These are phyloP conservation scores for Omphalotus olearius DNA, from an alignment of 1,284 basidiomycete species.

Conservation along the genomic window DNA sequence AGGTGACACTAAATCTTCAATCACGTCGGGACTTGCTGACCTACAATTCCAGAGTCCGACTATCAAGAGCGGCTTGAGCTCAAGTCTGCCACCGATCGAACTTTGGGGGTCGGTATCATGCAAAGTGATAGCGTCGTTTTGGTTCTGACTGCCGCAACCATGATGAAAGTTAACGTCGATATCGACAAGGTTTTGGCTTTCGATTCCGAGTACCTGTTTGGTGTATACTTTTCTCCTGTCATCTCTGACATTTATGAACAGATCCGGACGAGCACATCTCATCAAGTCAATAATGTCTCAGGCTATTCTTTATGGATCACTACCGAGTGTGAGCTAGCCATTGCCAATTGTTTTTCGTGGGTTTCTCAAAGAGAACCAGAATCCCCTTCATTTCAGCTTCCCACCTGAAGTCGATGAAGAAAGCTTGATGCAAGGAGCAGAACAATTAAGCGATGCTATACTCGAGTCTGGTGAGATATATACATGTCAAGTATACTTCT, in stretches of 20 bases:
- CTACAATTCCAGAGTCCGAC: conserved; percentile 48
- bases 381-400: conserved; percentile 83
- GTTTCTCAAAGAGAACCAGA: conserved; percentile 35
- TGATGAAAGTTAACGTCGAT: conserved; percentile 64
- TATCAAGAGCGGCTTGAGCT: conserved; percentile 71
- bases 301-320: conserved; percentile 78
- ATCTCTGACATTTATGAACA: conserved; percentile 23
- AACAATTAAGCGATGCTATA: conserved; percentile 74
- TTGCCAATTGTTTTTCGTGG: conserved; percentile 9
- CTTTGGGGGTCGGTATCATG: conserved; percentile 62
- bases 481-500: not conserved
- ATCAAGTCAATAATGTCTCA: conserved; percentile 86
- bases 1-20: conserved; percentile 34
- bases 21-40: not conserved
- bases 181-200: conserved; percentile 56
- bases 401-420: conserved; percentile 77
- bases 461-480: conserved; percentile 53
- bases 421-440: conserved; percentile 75
- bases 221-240: conserved; percentile 15
- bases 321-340: conserved; percentile 45
- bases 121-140: conserved; percentile 48
- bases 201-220: conserved; percentile 47
- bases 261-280: conserved; percentile 59
- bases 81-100: conserved; percentile 61
- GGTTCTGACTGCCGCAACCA: conserved; percentile 59